Base-by-base conservation (phyloP, 2,329 filamentous ascomycete genomes). In the Dactylellina drechsleri region DNA sequence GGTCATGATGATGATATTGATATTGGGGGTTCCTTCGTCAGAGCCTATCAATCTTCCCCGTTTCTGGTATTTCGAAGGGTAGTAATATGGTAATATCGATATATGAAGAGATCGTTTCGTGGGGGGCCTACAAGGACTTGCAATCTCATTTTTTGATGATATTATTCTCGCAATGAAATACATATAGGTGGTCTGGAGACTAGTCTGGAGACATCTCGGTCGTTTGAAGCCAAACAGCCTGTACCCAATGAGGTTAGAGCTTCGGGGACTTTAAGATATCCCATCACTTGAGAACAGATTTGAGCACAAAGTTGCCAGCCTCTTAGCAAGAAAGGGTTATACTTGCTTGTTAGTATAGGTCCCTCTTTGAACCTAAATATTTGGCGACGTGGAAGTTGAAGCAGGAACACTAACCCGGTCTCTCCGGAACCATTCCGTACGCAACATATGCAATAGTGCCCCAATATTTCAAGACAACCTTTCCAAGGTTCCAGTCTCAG, bases 171-270 rank as follows among this genome's bases (percentile, higher is more conserved):
- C 31, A 36, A 36, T 5, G 31, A 36, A 36, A 36, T 36, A 36
- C 31, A 36, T 36, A 36, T 36, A 36, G 31, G 31, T 36, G 31
- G 31, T 36, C 31, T 36, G 31, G 31, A 36, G 31, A 36, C 31
- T 36, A 36, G 6, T 36, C 31, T 36, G 31, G 31, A 36, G 53
- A 40, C n/a, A 20, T 52, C 26, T 45, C 58, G 31, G 59, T 49
- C 45, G 71, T 75, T 75, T 75, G 71, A 68, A 64, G 61, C 31
- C 31, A 68, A 75, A 75, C 71, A 75, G 71, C n/a, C 71, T 75
- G 71, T 75, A 68, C 68, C 47, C 71, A 15, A 52, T 53, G 28
- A 43, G 45, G 53, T 66, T 28, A 73, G 54, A 61, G 31, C 65
- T 60, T 50, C 59, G 59, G 60, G 31, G 16, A 36, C 31, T 36